Conservation (phyloP, 495 filamentous ascomycete genomes). For the Neurospora terricola region DNA sequence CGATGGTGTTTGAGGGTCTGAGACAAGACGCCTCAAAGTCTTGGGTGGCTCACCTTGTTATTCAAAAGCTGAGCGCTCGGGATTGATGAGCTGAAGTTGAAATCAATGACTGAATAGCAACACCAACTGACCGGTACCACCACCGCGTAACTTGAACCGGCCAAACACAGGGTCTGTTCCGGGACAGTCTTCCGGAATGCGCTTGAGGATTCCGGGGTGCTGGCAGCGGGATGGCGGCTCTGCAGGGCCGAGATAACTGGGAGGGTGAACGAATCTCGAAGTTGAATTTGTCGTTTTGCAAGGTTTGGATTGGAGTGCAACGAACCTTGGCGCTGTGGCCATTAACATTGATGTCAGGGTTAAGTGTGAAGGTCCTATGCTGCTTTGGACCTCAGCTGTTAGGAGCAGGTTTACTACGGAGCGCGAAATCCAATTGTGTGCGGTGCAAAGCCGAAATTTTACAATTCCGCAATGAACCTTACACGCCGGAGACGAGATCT, state of each 20-base stretch:
- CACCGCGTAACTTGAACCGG: background rate
- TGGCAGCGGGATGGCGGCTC: background rate
- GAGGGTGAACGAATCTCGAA: background rate
- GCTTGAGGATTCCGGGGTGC: background rate
- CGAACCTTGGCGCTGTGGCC: background rate
- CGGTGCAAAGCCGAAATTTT: background rate
- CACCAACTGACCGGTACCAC: background rate
- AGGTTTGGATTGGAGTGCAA: background rate
- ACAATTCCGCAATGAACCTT: background rate
- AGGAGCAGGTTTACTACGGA: background rate
- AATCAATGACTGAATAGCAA: background rate
- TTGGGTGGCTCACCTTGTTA: background rate
- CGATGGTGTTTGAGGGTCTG: background rate
- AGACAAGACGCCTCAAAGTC: background rate
- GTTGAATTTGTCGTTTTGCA: background rate
- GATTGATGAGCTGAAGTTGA: background rate
- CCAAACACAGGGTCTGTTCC: background rate
- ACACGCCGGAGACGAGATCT: background rate
- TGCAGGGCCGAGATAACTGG: background rate
- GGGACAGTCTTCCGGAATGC: background rate
- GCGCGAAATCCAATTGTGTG: background rate
- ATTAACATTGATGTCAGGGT: background rate
- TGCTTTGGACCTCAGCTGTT: background rate
- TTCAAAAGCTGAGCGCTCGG: background rate
- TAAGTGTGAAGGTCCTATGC: background rate